A percentile compares a stretch with the other conserved stretches of the same genome.
These are phyloP conservation scores for Tylopilus cervinicoccineus DNA, from an alignment of 768 basidiomycete genomes.

Conservation along the genomic window DNA sequence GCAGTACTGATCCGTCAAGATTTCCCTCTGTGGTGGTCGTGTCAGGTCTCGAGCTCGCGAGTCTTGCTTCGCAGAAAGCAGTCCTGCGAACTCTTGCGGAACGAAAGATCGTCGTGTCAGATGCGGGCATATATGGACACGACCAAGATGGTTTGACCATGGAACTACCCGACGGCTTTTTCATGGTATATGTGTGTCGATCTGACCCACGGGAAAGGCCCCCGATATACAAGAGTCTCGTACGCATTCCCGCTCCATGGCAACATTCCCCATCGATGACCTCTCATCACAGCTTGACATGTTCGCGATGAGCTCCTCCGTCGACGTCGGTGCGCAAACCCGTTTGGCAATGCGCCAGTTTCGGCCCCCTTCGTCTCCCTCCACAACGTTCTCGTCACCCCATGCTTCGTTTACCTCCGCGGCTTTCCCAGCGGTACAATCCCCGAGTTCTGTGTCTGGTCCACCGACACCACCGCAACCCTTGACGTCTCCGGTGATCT, in stretches of 20 bases:
- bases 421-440: slow-evolving; percentile 16
- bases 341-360: slow-evolving; percentile 32
- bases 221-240: slow-evolving; percentile 58
- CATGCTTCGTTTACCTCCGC: slow-evolving; percentile 28
- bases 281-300: slow-evolving; percentile 55
- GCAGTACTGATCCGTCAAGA: slow-evolving; percentile 23
- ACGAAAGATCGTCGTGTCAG: slow-evolving; percentile 42
- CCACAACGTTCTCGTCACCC: slow-evolving; percentile 28
- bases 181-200: slow-evolving; percentile 70
- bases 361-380: slow-evolving; percentile 27
- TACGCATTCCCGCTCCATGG: slow-evolving; percentile 33
- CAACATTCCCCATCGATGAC: neutral
- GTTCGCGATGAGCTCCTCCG: slow-evolving; percentile 71
- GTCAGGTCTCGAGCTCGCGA: slow-evolving; percentile 65
- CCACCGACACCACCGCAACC: slow-evolving; percentile 25
- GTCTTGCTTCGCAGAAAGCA: slow-evolving; percentile 51
- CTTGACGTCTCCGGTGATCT: slow-evolving; percentile 26
- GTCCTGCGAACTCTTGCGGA: slow-evolving; percentile 52
- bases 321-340: slow-evolving; percentile 45
- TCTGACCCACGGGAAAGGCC: slow-evolving; percentile 63
- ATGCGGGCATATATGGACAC: slow-evolving; percentile 12
- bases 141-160: slow-evolving; percentile 29
- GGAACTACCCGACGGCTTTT: slow-evolving; percentile 57
- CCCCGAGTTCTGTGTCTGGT: slow-evolving; percentile 13
- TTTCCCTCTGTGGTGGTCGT: slow-evolving; percentile 62